Evolutionary conservation across 371 early-diverging fungal species (phyloP).

Genomic region (Paraphysoderma sedebokerense): DNA sequence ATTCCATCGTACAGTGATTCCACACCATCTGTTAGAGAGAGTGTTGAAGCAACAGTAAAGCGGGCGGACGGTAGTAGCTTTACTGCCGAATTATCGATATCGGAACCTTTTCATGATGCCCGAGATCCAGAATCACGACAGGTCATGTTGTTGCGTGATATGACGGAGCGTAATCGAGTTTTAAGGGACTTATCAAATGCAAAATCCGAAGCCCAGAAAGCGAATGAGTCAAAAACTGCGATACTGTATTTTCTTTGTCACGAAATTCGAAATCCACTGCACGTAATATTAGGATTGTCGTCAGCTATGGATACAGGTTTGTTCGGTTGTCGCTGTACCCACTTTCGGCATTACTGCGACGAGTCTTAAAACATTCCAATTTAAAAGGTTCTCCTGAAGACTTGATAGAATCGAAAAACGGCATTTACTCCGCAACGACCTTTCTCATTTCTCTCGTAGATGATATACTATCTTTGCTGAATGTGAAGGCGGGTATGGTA

Average conservation of each 20-base stretch:
- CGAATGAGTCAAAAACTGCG: neutral
- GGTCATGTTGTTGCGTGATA: constrained; percentile 2
- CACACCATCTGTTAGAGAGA: constrained; percentile 4
- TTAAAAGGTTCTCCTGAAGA: no score
- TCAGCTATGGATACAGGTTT: no score
- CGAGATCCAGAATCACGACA: constrained; percentile 2
- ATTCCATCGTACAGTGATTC: constrained; percentile 3
- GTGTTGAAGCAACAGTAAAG: constrained; percentile 1
- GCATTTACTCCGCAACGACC: no score
- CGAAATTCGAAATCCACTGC: constrained; percentile 4
- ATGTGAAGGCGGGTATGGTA: no score
- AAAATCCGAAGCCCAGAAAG: neutral
- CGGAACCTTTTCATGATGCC: neutral
- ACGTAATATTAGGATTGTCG: constrained; percentile 4
- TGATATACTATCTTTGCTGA: no score
- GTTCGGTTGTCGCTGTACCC: no score
- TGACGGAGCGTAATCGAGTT: neutral
- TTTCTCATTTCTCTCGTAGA: no score
- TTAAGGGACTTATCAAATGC: neutral
- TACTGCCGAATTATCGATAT: neutral
- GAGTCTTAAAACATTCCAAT: no score
- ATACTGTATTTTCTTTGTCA: constrained; percentile 2
- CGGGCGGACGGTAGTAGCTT: neutral
- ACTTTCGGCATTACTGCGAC: no score
- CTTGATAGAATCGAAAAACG: no score